Evolutionary conservation across 176 grass and related monocot genomes (phyloP).

Genomic region (Pontederia paniculata): DNA sequence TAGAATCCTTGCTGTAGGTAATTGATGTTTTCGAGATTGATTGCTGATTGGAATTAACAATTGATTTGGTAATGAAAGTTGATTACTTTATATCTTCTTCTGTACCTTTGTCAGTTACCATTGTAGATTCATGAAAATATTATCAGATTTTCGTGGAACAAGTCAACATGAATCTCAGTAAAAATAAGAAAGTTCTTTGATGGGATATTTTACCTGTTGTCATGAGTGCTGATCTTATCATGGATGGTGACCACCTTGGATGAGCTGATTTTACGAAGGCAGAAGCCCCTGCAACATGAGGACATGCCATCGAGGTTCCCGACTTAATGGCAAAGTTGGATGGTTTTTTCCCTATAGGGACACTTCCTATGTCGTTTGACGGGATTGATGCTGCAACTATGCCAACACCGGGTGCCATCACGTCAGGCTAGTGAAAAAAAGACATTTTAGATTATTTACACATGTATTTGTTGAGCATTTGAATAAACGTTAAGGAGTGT

Average conservation of each 20-base stretch:
- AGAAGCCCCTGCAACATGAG: conserved; percentile 71
- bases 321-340: conserved; percentile 73
- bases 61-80: no score
- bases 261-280: conserved; percentile 84
- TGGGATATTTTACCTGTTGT: conserved; percentile 43
- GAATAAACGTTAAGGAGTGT: background rate
- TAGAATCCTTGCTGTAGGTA: background rate
- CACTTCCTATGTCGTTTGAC: conserved; percentile 30
- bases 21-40: background rate
- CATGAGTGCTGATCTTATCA: conserved; percentile 96
- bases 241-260: conserved; percentile 77
- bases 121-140: no score
- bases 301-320: conserved; percentile 95
- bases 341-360: conserved; percentile 59
- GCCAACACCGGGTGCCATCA: conserved; percentile 91
- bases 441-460: background rate
- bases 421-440: conserved; percentile 50
- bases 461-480: background rate
- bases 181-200: background rate
- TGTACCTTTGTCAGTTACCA: no score
- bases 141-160: background rate
- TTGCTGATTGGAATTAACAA: no score
- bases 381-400: conserved; percentile 72
- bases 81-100: no score
- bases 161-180: background rate